These are phyloP conservation scores for Luffa acutangula DNA, from an alignment of 306 rosid genomes.

Conservation along the genomic window DNA sequence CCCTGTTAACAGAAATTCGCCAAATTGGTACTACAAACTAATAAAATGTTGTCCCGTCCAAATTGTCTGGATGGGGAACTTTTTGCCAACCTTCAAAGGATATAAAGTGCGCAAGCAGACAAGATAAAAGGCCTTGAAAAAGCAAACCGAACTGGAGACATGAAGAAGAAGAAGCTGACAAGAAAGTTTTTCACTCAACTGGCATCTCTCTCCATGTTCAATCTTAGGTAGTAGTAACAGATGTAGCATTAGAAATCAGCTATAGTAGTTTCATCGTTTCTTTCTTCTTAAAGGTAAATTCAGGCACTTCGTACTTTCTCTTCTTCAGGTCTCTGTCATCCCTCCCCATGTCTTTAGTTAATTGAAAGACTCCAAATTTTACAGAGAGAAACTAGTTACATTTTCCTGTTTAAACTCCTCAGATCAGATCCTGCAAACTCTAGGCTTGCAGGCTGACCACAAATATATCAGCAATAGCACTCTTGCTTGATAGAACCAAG, in stretches of 20 bases:
- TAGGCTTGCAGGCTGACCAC: constrained; percentile 1
- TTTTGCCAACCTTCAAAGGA: background rate
- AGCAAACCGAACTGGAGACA: background rate
- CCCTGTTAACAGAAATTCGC: background rate
- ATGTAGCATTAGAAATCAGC: background rate
- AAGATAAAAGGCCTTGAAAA: background rate
- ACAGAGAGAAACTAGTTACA: background rate
- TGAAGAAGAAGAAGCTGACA: background rate
- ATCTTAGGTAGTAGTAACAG: background rate
- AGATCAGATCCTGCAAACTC: background rate
- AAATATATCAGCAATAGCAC: background rate
- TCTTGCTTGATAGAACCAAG: background rate
- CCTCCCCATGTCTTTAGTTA: background rate
- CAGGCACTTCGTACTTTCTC: background rate
- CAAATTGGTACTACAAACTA: constrained; percentile 1
- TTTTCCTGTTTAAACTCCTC: background rate
- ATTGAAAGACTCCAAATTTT: background rate
- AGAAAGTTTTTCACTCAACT: constrained; percentile 8
- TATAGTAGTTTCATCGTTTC: background rate
- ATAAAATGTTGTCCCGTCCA: background rate
- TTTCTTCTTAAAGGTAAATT: constrained; percentile 3
- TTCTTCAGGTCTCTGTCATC: background rate
- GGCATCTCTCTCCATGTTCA: constrained; percentile 7
- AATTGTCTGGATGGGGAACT: background rate
- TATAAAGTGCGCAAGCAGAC: background rate